phyloP scores from a whole-genome alignment of 108 stramenopile species.

The Skeletonema menzelii region DNA sequence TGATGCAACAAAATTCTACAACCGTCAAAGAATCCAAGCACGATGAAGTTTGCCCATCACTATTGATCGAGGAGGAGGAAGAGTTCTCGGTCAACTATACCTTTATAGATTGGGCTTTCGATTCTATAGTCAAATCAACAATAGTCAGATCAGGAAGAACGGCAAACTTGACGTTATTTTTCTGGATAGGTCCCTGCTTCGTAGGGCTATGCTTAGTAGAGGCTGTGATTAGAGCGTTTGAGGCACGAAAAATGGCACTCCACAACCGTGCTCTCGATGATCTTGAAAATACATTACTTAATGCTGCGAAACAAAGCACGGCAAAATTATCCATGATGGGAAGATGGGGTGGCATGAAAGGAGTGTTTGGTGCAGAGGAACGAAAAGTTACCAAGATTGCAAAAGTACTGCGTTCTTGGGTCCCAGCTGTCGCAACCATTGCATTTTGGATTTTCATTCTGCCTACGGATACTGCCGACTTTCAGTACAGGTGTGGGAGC shows the following conservation, averaged over 20 bases:
- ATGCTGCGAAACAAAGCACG: constrained; percentile 34
- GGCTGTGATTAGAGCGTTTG: constrained; percentile 43
- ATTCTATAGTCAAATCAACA: constrained; percentile 12
- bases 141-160: background rate
- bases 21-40: constrained; percentile 3
- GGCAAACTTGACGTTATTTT: constrained; percentile 10
- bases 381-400: constrained; percentile 19
- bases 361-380: constrained; percentile 11
- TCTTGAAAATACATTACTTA: constrained; percentile 46
- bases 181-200: constrained; percentile 44
- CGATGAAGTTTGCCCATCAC: constrained; percentile 23
- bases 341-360: constrained; percentile 1
- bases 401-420: constrained; percentile 49
- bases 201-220: constrained; percentile 50
- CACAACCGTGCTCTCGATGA: constrained; percentile 56
- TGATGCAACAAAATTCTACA: constrained; percentile 4
- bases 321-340: constrained; percentile 21
- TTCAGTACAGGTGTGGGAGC: constrained; percentile 20
- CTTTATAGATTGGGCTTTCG: constrained; percentile 14
- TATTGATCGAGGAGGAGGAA: constrained; percentile 2
- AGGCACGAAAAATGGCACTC: constrained; percentile 52
- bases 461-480: constrained; percentile 37
- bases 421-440: constrained; percentile 46
- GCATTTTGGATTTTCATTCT: constrained; percentile 56
- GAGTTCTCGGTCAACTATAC: constrained; percentile 30